Evolutionary conservation across 169 alveolate species (phyloP).

Genomic region (Babesia sp.): DNA sequence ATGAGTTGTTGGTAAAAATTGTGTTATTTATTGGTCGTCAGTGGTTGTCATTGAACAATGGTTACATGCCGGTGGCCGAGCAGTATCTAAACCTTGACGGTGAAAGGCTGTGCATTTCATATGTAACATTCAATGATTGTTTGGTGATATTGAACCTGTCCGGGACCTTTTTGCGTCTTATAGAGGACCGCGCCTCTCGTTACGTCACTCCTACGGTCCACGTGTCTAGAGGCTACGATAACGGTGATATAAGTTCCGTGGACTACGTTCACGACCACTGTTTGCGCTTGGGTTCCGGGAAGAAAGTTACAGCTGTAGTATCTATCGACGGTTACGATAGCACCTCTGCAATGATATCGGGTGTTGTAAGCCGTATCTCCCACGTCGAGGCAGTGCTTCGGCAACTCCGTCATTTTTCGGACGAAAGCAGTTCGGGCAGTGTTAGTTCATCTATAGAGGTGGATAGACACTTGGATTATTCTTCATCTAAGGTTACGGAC

Average conservation of each 20-base stretch:
- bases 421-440: neutral
- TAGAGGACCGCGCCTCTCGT: constrained; percentile 15
- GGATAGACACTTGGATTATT: neutral
- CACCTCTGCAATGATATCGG: neutral
- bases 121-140: neutral
- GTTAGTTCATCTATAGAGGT: neutral
- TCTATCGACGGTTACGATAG: neutral
- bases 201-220: neutral
- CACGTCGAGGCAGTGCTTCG: neutral
- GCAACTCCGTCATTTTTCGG: neutral
- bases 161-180: constrained; percentile 9
- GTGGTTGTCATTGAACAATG: constrained; percentile 21
- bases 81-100: neutral
- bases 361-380: neutral
- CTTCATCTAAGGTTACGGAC: neutral
- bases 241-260: neutral
- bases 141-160: constrained; percentile 6
- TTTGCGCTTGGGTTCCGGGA: neutral
- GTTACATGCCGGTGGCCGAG: neutral
- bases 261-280: neutral
- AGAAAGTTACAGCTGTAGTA: neutral
- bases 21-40: constrained; percentile 22
- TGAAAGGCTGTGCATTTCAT: neutral
- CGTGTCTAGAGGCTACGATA: neutral
- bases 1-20: constrained; percentile 27